phyloP scores from a whole-genome alignment of 805 yeast species.

The Starmerella sp. region DNA sequence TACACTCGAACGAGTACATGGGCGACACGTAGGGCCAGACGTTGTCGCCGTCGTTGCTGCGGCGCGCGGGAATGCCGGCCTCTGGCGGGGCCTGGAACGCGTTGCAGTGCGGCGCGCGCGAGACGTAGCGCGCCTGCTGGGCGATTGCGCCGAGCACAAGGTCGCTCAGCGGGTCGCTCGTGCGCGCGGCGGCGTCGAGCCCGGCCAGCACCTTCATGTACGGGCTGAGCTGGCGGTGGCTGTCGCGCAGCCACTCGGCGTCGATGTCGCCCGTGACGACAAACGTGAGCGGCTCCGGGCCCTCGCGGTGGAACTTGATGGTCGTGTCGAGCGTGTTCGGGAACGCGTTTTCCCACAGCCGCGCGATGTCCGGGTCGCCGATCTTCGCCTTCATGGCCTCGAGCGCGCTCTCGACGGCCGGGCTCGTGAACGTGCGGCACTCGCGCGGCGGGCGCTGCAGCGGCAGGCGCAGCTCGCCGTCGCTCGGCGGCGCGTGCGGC shows the following conservation, averaged over 20 bases:
- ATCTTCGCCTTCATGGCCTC: conserved; percentile 40
- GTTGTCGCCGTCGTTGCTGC: conserved; percentile 33
- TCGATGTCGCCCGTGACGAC: conserved; percentile 87
- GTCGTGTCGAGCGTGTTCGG: conserved; percentile 89
- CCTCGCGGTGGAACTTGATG: conserved; percentile 50
- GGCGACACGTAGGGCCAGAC: conserved; percentile 66
- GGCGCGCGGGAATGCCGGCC: conserved; percentile 19
- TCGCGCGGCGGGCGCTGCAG: conserved; percentile 61
- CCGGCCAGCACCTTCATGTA: conserved; percentile 50
- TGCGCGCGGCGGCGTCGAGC: conserved; percentile 31
- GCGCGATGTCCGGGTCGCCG: conserved; percentile 52
- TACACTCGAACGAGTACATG: conserved; percentile 70
- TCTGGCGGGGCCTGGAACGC: conserved; percentile 77
- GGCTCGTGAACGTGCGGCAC: conserved; percentile 64
- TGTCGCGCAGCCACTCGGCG: conserved; percentile 87
- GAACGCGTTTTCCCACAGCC: conserved; percentile 67
- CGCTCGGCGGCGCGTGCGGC: conserved; percentile 46
- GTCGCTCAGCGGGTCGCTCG: conserved; percentile 31
- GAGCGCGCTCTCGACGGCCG: conserved; percentile 50
- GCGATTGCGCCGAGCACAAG: conserved; percentile 68
- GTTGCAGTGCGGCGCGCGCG: conserved; percentile 68
- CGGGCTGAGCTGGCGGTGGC: conserved; percentile 70
- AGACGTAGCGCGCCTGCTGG: conserved; percentile 59
- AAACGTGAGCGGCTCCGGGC: conserved; percentile 46
- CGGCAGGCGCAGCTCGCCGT: conserved; percentile 48